Evolutionary conservation across 2,329 filamentous ascomycete genomes (phyloP).

Genomic region (Cladosporium sp.): DNA sequence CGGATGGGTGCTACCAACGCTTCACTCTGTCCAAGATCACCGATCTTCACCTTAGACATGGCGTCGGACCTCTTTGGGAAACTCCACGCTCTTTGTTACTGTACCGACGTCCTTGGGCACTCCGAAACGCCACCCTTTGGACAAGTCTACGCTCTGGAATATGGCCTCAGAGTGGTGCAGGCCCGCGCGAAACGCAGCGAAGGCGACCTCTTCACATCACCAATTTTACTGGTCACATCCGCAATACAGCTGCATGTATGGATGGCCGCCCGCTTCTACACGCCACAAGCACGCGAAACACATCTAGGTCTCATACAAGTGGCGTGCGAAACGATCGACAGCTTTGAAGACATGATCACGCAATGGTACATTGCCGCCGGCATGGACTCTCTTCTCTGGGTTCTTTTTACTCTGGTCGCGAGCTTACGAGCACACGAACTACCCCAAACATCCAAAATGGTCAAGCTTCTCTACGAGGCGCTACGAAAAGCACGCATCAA

Average conservation of each 20-base stretch:
- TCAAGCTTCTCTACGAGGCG: constrained; percentile 14
- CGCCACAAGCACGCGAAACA: constrained; percentile 16
- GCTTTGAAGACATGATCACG: constrained; percentile 18
- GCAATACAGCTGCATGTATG: constrained; percentile 19
- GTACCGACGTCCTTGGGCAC: not conserved
- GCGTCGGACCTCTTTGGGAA: constrained; percentile 17
- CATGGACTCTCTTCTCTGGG: constrained; percentile 12
- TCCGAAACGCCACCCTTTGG: constrained; percentile 15
- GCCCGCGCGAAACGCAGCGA: constrained; percentile 14
- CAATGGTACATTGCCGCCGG: constrained; percentile 20
- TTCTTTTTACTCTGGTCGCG: constrained; percentile 9
- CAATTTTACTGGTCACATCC: constrained; percentile 13
- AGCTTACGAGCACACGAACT: constrained; percentile 17
- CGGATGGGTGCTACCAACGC: constrained; percentile 10
- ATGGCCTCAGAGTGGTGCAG: constrained; percentile 15
- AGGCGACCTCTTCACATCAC: constrained; percentile 6
- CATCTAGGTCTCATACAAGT: constrained; percentile 12
- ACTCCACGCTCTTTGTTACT: constrained; percentile 18
- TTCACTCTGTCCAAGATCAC: constrained; percentile 12
- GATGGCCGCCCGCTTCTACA: constrained; percentile 20
- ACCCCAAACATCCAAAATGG: not conserved
- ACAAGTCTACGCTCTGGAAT: constrained; percentile 17
- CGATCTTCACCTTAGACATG: constrained; percentile 17
- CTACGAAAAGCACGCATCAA: constrained; percentile 17
- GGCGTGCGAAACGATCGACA: not conserved